Base-by-base conservation (phyloP, 208 protist species). In the Tritrichomonas musculus region DNA sequence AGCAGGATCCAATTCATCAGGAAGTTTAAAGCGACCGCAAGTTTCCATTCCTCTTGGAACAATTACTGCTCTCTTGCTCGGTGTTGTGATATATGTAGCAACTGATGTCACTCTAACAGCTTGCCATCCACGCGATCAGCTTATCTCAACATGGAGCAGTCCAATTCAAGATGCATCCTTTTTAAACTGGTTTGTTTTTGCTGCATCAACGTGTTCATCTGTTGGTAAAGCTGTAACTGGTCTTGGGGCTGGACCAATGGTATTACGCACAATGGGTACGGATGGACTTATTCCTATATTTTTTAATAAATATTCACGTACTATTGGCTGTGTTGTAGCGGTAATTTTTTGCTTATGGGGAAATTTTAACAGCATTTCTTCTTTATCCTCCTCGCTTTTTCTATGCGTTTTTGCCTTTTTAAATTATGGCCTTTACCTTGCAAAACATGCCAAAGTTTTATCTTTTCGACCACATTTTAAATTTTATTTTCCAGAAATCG, bases 11-110 rank as follows among this genome's bases (percentile, higher is more conserved):
- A 88, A 88, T 88, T 25, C n/a, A 27, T 88, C 77, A 39, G 77
- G 77, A 14, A 22, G 47, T 20, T 20, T 88, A 8, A 88, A 88
- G 47, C 8, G 77, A 27, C 77, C 77, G 17, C 77, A 88, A 57
- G 27, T 44, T 30, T 88, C 77, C 9, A 88, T 88, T 88, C 77
- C 77, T 17, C 47, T 88, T 53, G 77, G 77, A 88, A 57, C 77
- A 22, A 88, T 88, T 22, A 53, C 47, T 47, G 77, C 47, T 14
- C 17, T 88, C 11, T 27, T 57, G 33, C n/a, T 33, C n/a, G 77
- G 77, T 33, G 57, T 47, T 57, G 5, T 57, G 0, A 57, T 88
- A 39, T 88, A 88, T 57, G 5, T 88, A 36, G 25, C 41, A 9
- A 88, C 77, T 27, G 44, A 20, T 57, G 14, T 88, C 1, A 53